phyloP scores from a whole-genome alignment of 176 grass and related monocot species.

The Oryza nivara region DNA sequence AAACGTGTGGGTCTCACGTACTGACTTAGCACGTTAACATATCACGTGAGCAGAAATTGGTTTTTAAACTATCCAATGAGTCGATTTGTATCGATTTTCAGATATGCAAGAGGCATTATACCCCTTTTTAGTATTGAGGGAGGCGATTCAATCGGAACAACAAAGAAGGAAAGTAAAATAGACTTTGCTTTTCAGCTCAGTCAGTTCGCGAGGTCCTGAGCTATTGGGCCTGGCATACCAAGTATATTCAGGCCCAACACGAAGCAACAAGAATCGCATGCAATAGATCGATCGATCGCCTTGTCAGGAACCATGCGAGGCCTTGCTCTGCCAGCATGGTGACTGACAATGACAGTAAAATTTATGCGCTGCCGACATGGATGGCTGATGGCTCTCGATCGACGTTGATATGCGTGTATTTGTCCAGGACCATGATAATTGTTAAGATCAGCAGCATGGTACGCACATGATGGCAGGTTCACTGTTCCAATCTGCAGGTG shows the following conservation, averaged over 20 bases:
- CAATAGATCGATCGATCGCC: not conserved
- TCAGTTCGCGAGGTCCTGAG: not conserved
- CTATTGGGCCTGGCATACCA: not conserved
- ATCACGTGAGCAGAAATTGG: too few species aligned
- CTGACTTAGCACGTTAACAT: too few species aligned
- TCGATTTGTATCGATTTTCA: too few species aligned
- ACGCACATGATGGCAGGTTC: conserved; percentile 36
- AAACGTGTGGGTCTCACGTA: too few species aligned
- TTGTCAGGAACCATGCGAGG: conserved; percentile 5
- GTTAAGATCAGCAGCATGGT: conserved; percentile 47
- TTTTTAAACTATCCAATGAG: too few species aligned
- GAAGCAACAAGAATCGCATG: not conserved
- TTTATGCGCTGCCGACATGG: conserved; percentile 52
- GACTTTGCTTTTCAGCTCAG: too few species aligned
- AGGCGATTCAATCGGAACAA: too few species aligned
- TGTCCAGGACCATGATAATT: conserved; percentile 22
- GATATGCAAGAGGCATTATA: too few species aligned
- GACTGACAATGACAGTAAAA: conserved; percentile 32
- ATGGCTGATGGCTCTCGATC: not conserved
- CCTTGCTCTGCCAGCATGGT: not conserved
- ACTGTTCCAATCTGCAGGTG: conserved; percentile 27
- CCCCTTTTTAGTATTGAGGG: too few species aligned
- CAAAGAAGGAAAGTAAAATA: too few species aligned
- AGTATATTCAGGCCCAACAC: not conserved
- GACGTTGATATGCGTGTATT: conserved; percentile 15